Percentiles rank a stretch among this genome's conserved stretches.
phyloP scores from a whole-genome alignment of 441 rosid genomes.

The Breynia disticha region DNA sequence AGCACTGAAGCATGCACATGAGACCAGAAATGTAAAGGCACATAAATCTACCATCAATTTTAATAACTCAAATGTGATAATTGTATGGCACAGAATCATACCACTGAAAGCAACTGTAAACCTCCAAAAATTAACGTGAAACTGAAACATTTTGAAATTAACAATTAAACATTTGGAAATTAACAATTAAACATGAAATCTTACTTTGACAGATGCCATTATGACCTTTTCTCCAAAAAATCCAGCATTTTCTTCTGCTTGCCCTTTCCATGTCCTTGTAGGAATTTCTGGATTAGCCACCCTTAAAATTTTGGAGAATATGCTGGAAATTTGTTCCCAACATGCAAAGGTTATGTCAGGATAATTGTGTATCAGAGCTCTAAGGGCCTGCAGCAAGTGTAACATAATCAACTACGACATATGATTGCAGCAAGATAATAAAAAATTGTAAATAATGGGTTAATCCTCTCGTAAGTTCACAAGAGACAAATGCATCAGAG shows the following conservation, averaged over 20 bases:
- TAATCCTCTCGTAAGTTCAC: background rate
- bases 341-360: slow-evolving; percentile 51
- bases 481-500: background rate
- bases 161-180: background rate
- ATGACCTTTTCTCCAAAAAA: slow-evolving; percentile 64
- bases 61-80: too few relatives aligned
- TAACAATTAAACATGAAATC: slow-evolving; percentile 1
- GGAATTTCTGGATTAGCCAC: slow-evolving; percentile 37
- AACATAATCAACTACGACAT: slow-evolving; percentile 2
- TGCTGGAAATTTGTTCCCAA: slow-evolving; percentile 52
- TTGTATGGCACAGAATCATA: background rate
- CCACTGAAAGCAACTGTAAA: too few relatives aligned
- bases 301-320: slow-evolving; percentile 39
- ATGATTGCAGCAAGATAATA: background rate
- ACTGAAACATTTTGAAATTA: background rate
- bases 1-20: too few relatives aligned
- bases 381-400: slow-evolving; percentile 48
- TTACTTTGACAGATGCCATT: slow-evolving; percentile 69
- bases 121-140: too few relatives aligned
- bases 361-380: slow-evolving; percentile 72
- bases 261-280: slow-evolving; percentile 39
- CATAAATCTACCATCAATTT: too few relatives aligned
- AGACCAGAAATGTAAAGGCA: too few relatives aligned
- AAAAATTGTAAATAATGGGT: background rate
- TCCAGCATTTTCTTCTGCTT: slow-evolving; percentile 36